Percentiles rank a stretch among this genome's conserved stretches.
Conservation (phyloP, 1,284 basidiomycete genomes). For the Microbotryum violaceum region DNA sequence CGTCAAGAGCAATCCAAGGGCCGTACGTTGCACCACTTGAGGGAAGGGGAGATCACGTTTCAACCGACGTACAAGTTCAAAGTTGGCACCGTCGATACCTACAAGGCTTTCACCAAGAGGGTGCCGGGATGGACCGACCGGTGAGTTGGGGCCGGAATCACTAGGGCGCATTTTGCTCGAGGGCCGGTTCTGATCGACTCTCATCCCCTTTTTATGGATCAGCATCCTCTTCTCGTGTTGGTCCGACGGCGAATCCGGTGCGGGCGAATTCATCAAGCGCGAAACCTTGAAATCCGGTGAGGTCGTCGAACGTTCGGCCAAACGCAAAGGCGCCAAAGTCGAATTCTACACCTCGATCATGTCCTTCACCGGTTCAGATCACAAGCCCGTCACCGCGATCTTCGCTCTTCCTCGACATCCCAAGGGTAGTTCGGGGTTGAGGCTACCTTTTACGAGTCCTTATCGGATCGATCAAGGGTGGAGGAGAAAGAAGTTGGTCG, state of each 20-base stretch:
- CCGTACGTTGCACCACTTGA: slow-evolving; percentile 57
- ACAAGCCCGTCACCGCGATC: slow-evolving; percentile 52
- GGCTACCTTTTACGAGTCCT: slow-evolving; percentile 49
- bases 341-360: slow-evolving; percentile 13
- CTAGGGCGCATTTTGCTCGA: too few relatives aligned
- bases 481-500: slow-evolving; percentile 54
- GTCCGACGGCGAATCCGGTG: slow-evolving; percentile 47
- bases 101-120: slow-evolving; percentile 55
- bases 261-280: not conserved
- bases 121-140: slow-evolving; percentile 92
- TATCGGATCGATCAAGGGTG: slow-evolving; percentile 41
- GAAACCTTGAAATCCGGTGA: too few relatives aligned
- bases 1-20: slow-evolving; percentile 48
- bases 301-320: not conserved
- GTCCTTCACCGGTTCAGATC: slow-evolving; percentile 18
- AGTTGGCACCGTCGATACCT: slow-evolving; percentile 67
- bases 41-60: slow-evolving; percentile 77
- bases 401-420: slow-evolving; percentile 60
- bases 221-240: slow-evolving; percentile 71
- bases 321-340: slow-evolving; percentile 2
- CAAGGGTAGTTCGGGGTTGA: not conserved
- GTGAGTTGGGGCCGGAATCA: not conserved
- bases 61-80: slow-evolving; percentile 81
- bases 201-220: too few relatives aligned
- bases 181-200: too few relatives aligned